Conservation (phyloP, 2,329 filamentous ascomycete species). For the Zymoseptoria tritici region DNA sequence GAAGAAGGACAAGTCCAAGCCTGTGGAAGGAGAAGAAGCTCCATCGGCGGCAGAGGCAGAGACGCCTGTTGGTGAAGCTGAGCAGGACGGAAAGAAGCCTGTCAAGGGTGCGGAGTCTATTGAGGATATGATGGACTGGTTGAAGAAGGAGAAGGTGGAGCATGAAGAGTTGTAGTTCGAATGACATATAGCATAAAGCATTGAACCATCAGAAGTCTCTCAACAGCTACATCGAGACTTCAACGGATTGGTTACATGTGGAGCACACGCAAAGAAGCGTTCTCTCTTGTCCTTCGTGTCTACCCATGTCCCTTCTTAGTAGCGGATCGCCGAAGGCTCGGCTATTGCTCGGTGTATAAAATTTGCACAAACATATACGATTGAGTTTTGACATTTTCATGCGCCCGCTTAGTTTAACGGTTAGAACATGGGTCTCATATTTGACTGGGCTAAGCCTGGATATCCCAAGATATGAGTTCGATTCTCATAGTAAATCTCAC, state of each 20-base stretch:
- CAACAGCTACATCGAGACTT: no score
- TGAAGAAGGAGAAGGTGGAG: slow-evolving; percentile 11
- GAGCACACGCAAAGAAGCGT: no score
- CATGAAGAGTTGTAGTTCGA: slow-evolving; percentile 16
- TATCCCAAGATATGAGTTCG: slow-evolving; percentile 3
- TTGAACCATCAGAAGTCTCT: no score
- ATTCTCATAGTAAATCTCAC: not conserved
- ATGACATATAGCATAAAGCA: slow-evolving; percentile 6
- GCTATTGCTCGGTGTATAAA: no score
- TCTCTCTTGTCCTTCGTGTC: no score
- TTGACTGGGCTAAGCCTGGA: slow-evolving; percentile 1
- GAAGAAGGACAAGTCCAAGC: slow-evolving; percentile 11
- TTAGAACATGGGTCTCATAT: slow-evolving; percentile 4
- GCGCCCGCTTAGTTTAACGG: no score
- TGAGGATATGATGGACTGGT: slow-evolving; percentile 16
- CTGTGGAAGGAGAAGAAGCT: not conserved
- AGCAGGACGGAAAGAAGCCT: slow-evolving; percentile 10
- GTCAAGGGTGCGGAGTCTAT: slow-evolving; percentile 12
- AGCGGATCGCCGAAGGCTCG: no score
- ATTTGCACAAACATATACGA: no score
- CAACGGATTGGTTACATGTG: no score
- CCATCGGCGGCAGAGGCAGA: slow-evolving; percentile 5
- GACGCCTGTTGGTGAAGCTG: slow-evolving; percentile 1
- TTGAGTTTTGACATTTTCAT: no score
- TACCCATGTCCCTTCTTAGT: no score